Evolutionary conservation across 2,329 filamentous ascomycete species (phyloP), one percentile per base, ranked within the genome.

Genomic region (Penicillium sp.): DNA sequence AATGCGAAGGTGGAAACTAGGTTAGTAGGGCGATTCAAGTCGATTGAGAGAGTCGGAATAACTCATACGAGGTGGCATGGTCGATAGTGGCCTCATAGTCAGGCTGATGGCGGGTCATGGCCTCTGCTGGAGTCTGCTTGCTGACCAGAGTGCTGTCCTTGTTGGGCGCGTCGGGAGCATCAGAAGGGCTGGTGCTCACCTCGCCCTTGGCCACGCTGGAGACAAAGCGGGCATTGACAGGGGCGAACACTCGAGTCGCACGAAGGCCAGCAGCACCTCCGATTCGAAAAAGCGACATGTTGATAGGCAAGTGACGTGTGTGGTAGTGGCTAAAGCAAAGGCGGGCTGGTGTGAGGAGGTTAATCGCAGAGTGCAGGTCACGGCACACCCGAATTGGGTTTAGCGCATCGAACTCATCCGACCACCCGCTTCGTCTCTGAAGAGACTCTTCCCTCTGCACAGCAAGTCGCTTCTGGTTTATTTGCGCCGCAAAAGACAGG

Each of bases 41-140:
- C 13, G 27, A 32, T 32, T 11, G 38, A 40, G 35, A 25, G 18
- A 13, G 32, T 32, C 43, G 36, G 35, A 45, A 55, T 34, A 12
- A 33, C 7, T 63, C 85, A 67, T 80, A 96, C 90, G 90, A 96
- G 56, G 89, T 94, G 54, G 87, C 87, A 73, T 90, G 90, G 72
- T 97, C 91, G 61, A 87, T 79, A 43, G 83, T 83, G 38, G 85
- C 85, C 57, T 80, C 79, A 69, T 94, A 96, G 67, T 95, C 85
- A 52, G 88, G 89, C 61, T 86, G 78, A 68, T 93, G 88, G 57
- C 75, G 76, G 56, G 76, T 68, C 64, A 75, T 72, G 51, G 73
- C 76, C 60, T 79, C 71, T 9, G 69, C 64, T 33, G 79, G 68
- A 24, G 64, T 67, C 55, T 82, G 72, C 57, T 77, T 66, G 50